These are phyloP conservation scores for California macrophylla DNA, from an alignment of 441 rosid species.

Conservation along the genomic window DNA sequence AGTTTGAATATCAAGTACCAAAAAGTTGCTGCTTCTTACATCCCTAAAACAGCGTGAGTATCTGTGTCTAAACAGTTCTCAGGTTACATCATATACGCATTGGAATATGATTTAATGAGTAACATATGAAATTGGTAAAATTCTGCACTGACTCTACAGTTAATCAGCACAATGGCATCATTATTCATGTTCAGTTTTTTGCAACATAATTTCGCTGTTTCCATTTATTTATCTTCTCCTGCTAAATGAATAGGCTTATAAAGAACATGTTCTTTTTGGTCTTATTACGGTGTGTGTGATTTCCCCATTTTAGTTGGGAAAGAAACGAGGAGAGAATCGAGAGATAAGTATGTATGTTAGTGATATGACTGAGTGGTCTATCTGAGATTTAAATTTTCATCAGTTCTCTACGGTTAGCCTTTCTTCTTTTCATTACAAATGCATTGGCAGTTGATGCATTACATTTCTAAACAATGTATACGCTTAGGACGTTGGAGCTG, in stretches of 20 bases:
- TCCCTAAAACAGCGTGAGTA: not conserved
- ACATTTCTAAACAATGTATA: not conserved
- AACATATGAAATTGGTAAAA: not conserved
- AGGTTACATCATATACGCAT: not conserved
- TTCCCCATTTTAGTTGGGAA: not conserved
- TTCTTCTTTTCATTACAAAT: not conserved
- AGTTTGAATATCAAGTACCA: not conserved
- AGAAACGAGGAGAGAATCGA: not conserved
- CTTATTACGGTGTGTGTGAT: not conserved
- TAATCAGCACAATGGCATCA: not conserved
- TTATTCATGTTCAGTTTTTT: not conserved
- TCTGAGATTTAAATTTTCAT: not conserved
- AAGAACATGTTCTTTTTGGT: not conserved
- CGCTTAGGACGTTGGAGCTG: slow-evolving; percentile 29
- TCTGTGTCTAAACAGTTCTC: not conserved
- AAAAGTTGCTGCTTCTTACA: not conserved
- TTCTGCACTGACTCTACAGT: not conserved
- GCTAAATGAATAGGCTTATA: not conserved
- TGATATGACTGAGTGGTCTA: not conserved
- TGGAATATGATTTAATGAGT: not conserved
- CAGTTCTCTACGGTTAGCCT: not conserved
- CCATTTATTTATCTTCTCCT: not conserved
- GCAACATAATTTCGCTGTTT: not conserved
- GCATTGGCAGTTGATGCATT: not conserved
- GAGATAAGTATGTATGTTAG: not conserved